Evolutionary conservation across 345 rosid genomes (phyloP).

Genomic region (Reutealis trisperma): DNA sequence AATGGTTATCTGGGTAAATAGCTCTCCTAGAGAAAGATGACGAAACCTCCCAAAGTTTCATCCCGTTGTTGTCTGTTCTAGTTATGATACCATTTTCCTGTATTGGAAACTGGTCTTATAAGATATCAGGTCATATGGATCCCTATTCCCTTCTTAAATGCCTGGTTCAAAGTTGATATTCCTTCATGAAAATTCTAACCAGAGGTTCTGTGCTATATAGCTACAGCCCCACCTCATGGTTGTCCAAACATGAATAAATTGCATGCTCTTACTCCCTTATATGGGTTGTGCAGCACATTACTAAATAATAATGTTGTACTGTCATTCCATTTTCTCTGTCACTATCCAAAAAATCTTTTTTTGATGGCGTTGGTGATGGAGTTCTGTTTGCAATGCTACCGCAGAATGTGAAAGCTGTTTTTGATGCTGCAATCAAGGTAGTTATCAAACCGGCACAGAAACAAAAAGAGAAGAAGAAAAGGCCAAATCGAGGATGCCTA

Average conservation of each 20-base stretch:
- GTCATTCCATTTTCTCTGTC: background rate
- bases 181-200: slow-evolving; percentile 8
- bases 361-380: background rate
- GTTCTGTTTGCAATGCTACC: slow-evolving; percentile 12
- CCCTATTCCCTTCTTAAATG: background rate
- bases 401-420: slow-evolving; percentile 94
- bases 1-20: slow-evolving; percentile 5
- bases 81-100: background rate
- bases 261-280: too few relatives aligned
- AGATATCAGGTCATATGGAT: background rate
- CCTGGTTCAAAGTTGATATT: slow-evolving; percentile 10
- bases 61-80: background rate
- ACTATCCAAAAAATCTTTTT: background rate
- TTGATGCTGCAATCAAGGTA: slow-evolving; percentile 93
- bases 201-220: background rate
- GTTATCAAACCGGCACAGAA: slow-evolving; percentile 81
- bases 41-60: background rate
- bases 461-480: slow-evolving; percentile 76
- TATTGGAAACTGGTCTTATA: background rate
- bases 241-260: background rate
- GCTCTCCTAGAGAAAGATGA: slow-evolving; percentile 1
- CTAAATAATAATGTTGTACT: background rate
- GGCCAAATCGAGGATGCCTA: slow-evolving; percentile 65
- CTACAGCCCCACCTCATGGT: background rate
- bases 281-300: background rate